Evolutionary conservation across 257 asterid species (phyloP).

Genomic region (Penstemon barbatus): DNA sequence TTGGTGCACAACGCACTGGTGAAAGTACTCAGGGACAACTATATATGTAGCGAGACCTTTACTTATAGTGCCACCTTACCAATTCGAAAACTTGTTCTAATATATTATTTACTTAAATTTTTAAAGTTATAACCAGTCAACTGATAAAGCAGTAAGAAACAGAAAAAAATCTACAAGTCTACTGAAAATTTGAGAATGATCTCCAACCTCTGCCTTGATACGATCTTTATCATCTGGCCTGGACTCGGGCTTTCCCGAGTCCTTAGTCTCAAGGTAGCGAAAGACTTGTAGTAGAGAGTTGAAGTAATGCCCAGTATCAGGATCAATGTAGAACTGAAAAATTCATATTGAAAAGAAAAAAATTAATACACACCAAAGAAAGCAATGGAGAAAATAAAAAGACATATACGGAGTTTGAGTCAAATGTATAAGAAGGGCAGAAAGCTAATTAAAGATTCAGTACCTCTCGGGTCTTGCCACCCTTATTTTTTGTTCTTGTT

Average conservation of each 20-base stretch:
- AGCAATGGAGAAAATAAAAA: not conserved
- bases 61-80: not conserved
- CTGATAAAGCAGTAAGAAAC: not conserved
- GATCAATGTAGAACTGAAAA: constrained; percentile 60
- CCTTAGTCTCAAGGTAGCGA: constrained; percentile 48
- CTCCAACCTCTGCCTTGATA: constrained; percentile 22
- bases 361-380: constrained; percentile 8
- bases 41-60: not conserved
- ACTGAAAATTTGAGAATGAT: constrained; percentile 42
- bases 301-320: constrained; percentile 49
- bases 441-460: no score
- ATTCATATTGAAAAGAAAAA: constrained; percentile 24
- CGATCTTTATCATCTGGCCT: constrained; percentile 30
- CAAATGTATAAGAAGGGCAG: no score
- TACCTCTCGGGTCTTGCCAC: no score
- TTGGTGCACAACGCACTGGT: not conserved
- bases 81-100: no score
- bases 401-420: no score
- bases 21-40: not conserved
- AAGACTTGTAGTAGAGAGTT: constrained; percentile 60
- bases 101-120: no score
- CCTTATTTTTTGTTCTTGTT: no score
- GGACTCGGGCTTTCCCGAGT: constrained; percentile 28
- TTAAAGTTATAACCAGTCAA: no score
- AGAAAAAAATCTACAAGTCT: constrained; percentile 6